Evolutionary conservation across 2,329 filamentous ascomycete genomes (phyloP), one percentile per base, ranked within the genome.

Genomic region (Penicillium sp.): DNA sequence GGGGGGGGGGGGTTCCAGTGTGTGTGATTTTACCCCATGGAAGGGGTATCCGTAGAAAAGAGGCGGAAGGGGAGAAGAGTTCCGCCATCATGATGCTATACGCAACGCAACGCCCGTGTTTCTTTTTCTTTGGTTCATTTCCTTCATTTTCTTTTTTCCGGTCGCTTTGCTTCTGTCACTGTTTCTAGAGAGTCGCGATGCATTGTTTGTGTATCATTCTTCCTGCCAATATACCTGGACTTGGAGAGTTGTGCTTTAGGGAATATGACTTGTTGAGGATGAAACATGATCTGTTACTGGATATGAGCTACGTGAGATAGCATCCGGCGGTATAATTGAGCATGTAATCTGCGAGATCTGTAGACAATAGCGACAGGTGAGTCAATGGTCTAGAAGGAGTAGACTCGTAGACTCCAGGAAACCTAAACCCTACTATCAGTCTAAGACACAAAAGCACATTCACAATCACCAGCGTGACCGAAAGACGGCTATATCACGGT

Each of bases 1-100:
- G 30, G 17, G 30, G 53, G 50, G 49, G 53, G 30, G 8, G 30
- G 10, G 35, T 37, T 24, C 53, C 35, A 26, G 59, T 45, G 51
- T 53, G 42, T 38, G 60, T 56, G 44, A 50, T 56, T 19, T 49
- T 53, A 58, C 42, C 62, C 62, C 51, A 50, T 26, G 42, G 30
- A 19, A 22, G 33, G 13, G 26, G 53, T 59, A 30, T 53, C 37
- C 68, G 64, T 70, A 70, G 68, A 70, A 70, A 70, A 68, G 60
- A 61, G 51, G 68, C 61, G 65, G 68, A 59, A 19, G 63, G 38
- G 58, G 62, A 64, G 60, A 49, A n/a, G 13, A n/a, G 22, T 58
- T 44, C 59, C 60, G 59, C 60, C 58, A 60, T 70, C 63, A 70
- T 67, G 66, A 70, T 66, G 67, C 65, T 68, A 70, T 68, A 70